phyloP scores from a whole-genome alignment of 805 yeast species.

The Candida sonorensis region DNA sequence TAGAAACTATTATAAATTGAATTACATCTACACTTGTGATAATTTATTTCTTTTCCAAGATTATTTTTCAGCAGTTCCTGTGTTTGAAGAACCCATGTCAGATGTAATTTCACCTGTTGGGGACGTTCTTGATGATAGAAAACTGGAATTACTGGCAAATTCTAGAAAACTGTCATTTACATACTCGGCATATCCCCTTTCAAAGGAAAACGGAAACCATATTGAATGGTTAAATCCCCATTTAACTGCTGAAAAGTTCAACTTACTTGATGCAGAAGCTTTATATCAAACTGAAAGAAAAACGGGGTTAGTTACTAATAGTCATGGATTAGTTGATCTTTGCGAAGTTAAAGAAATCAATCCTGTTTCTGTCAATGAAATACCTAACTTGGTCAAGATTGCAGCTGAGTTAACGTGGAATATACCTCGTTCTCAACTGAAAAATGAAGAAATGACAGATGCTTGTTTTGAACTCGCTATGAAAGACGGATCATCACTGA shows the following conservation, averaged over 20 bases:
- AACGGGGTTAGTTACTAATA: constrained; percentile 43
- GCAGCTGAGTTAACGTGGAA: constrained; percentile 29
- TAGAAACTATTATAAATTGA: constrained; percentile 41
- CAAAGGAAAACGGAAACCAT: constrained; percentile 40
- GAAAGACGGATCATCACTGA: constrained; percentile 37
- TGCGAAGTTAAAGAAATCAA: constrained; percentile 37
- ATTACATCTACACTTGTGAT: constrained; percentile 59
- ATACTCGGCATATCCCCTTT: constrained; percentile 50
- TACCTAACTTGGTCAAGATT: constrained; percentile 20
- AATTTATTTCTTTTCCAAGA: constrained; percentile 53
- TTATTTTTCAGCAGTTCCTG: constrained; percentile 55
- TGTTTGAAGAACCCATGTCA: constrained; percentile 27
- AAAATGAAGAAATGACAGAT: constrained; percentile 28
- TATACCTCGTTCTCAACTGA: constrained; percentile 9
- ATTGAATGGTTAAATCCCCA: constrained; percentile 54
- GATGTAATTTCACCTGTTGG: constrained; percentile 30
- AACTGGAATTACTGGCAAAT: constrained; percentile 13
- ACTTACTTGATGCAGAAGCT: constrained; percentile 48
- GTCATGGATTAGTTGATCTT: constrained; percentile 60
- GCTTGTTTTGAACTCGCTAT: constrained; percentile 49
- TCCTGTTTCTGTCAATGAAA: constrained; percentile 22
- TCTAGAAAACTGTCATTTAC: constrained; percentile 33
- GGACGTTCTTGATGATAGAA: constrained; percentile 20
- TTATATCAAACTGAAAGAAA: constrained; percentile 61
- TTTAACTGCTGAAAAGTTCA: constrained; percentile 33